A percentile compares a stretch with the other conserved stretches of the same genome.
phyloP scores from a whole-genome alignment of 768 basidiomycete species.

The Mycena galopus region DNA sequence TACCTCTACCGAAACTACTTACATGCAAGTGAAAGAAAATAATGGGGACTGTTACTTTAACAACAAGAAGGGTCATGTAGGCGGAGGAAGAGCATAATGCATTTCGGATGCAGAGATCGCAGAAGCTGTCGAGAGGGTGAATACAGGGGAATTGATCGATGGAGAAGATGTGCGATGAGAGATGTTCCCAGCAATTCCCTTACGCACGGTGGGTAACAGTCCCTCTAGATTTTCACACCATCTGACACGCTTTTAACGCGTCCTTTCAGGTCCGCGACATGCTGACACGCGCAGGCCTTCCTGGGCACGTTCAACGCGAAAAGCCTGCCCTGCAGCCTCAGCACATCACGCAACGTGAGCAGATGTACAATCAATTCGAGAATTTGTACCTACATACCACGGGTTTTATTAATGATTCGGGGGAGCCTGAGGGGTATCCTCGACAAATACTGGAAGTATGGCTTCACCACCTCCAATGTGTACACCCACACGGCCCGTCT shows the following conservation, averaged over 20 bases:
- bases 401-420: too few species aligned
- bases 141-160: background rate
- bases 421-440: too few species aligned
- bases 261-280: background rate
- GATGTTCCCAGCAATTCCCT: background rate
- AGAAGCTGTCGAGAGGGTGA: too few species aligned
- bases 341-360: background rate
- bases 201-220: background rate
- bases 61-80: background rate
- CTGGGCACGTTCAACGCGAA: background rate
- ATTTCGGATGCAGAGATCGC: background rate
- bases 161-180: background rate
- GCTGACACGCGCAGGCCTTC: background rate
- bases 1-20: background rate
- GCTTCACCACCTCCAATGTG: too few species aligned
- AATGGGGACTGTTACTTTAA: background rate
- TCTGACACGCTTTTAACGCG: background rate
- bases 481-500: too few species aligned
- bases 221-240: background rate
- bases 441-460: too few species aligned
- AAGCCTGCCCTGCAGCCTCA: background rate
- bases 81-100: background rate
- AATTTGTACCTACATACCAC: too few species aligned
- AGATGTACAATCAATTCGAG: background rate
- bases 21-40: background rate